Base-by-base conservation (phyloP, 805 yeast genomes). In the Candida krabiensis region DNA sequence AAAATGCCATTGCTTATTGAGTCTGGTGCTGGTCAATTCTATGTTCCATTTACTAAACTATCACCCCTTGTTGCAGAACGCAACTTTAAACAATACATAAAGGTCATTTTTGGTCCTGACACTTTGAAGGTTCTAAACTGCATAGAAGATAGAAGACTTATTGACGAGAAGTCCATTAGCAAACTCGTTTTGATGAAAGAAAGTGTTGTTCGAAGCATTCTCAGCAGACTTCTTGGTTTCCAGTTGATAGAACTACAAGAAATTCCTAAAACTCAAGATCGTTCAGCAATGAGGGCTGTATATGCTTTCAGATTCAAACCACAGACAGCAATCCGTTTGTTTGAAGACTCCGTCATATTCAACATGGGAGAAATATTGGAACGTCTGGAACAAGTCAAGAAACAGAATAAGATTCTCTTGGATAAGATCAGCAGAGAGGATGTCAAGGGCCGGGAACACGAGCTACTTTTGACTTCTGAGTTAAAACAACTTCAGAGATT, bases 201-300 rank as follows among this genome's bases (percentile, higher is more conserved):
- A 41, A 77, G 76, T 43, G 84, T 80, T 25, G 85, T 89, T 7
- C 72, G 96, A 40, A 79, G 81, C 27, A 79, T 83, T 30, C 65
- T 89, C 30, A 76, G 83, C 31, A 75, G 77, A 23, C 66, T 93
- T 37, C 74, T 86, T 19, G 76, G 74, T 37, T 71, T 79, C 47
- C 88, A 90, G 44, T 74, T 86, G 14, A 67, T 90, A 14, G 96
- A 91, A 56, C 73, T 90, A 25, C 98, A 91, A 63, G 99, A 93
- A 64, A 84, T 93, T 19, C 97, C 98, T 9, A 77, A 91, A 53
- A 83, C 96, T 7, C 82, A 80, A 17, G 98, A 93, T 59, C 74
- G 98, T 49, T 90, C 95, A 2, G 96, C 97, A 0, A 80, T 86
- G 28, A 79, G 96, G 49, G 83, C 97, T 1, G 83, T 86, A 19